Percentiles rank a stretch among this genome's conserved stretches.
These are phyloP conservation scores for Collybiopsis luxurians DNA, from an alignment of 768 basidiomycete species.

Conservation along the genomic window DNA sequence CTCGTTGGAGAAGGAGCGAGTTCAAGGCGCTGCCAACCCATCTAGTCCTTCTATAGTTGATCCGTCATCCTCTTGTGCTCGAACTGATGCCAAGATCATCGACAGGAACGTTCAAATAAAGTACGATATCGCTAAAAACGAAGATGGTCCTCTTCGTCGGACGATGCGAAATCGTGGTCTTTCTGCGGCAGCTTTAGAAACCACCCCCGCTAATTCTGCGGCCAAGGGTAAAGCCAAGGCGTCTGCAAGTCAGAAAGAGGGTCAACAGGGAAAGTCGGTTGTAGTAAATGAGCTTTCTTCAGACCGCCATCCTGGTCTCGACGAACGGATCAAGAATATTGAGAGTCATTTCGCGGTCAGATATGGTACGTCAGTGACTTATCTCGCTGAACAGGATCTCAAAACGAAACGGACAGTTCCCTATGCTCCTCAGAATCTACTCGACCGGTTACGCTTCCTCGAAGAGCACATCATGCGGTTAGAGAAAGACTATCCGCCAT, in stretches of 20 bases:
- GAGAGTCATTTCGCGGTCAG: slow-evolving; percentile 72
- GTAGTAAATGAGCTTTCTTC: slow-evolving; percentile 32
- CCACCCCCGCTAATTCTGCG: slow-evolving; percentile 9
- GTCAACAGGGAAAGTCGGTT: slow-evolving; percentile 1
- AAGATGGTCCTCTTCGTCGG: slow-evolving; percentile 68
- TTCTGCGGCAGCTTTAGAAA: slow-evolving; percentile 4
- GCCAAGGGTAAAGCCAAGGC: slow-evolving; percentile 15
- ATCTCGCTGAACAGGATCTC: no score
- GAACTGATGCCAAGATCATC: slow-evolving; percentile 66
- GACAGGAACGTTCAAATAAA: slow-evolving; percentile 80
- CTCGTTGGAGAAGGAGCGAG: slow-evolving; percentile 54
- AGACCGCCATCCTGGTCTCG: slow-evolving; percentile 53
- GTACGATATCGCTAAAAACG: slow-evolving; percentile 85
- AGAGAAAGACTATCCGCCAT: slow-evolving; percentile 82
- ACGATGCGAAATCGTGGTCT: slow-evolving; percentile 39
- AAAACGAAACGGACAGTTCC: no score
- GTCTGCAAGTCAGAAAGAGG: slow-evolving; percentile 1
- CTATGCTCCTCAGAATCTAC: slow-evolving; percentile 60
- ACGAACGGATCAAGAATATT: slow-evolving; percentile 62
- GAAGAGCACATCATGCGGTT: slow-evolving; percentile 77
- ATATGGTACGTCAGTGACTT: slow-evolving; percentile 68
- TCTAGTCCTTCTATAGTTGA: slow-evolving; percentile 25
- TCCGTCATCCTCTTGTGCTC: slow-evolving; percentile 56
- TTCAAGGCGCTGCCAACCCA: slow-evolving; percentile 16
- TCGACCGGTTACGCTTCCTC: slow-evolving; percentile 63